Percentiles rank a stretch among this genome's conserved stretches.
These are phyloP conservation scores for Coleophoma cylindrospora DNA, from an alignment of 2,329 filamentous ascomycete species.

Conservation along the genomic window DNA sequence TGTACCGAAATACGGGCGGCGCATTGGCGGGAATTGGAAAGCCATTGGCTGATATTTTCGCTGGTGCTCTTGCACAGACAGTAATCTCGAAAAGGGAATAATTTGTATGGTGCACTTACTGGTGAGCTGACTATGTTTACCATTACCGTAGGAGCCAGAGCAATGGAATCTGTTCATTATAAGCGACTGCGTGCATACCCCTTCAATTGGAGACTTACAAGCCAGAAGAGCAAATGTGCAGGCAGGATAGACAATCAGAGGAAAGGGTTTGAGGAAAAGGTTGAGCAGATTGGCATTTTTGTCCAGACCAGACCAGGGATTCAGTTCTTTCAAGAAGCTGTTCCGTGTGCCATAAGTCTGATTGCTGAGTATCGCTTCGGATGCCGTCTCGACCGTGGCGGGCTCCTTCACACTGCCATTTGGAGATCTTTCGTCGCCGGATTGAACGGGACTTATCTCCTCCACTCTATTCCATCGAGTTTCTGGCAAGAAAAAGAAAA, in stretches of 20 bases:
- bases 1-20: no score
- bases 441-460: no score
- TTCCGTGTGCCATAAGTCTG: background rate
- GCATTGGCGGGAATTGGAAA: no score
- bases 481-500: constrained; percentile 5
- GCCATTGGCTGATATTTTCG: no score
- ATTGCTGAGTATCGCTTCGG: background rate
- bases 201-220: background rate
- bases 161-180: background rate
- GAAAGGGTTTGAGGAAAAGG: constrained; percentile 3
- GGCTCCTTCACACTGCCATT: no score
- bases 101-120: no score
- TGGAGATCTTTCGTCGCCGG: no score
- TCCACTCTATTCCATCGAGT: background rate
- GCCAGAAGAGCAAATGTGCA: constrained; percentile 2
- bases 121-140: no score
- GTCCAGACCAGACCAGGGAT: constrained; percentile 5
- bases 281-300: background rate
- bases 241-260: constrained; percentile 2
- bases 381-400: background rate
- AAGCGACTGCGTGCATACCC: background rate
- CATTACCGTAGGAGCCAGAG: background rate
- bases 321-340: background rate
- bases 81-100: no score
- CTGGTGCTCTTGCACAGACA: no score